Base-by-base conservation (phyloP, 768 basidiomycete genomes). In the Auricularia sp. region DNA sequence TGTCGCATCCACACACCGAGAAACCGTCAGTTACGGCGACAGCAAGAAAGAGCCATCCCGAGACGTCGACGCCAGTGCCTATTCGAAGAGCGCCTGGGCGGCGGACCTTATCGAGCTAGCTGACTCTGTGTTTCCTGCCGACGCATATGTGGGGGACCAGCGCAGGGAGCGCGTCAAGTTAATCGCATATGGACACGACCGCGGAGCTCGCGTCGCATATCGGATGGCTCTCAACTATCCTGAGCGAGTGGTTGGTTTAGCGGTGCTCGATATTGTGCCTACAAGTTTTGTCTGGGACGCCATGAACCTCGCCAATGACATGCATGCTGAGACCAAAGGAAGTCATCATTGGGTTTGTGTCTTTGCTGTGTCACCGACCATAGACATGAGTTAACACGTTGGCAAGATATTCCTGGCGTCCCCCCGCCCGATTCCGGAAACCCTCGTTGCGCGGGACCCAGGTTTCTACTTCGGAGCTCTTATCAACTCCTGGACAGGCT, bases 221-320 rank as follows among this genome's bases (percentile, higher is more conserved):
- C 58, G 66, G 3, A 58, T 69, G 45, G 69, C 69, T 4, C 62
- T 69, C 39, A 66, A 66, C 34, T 67, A 62, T 47, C 69, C 69
- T 3, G 62, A 66, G n/a, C 69, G 68, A 16, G 69, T 69, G 21
- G 47, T 58, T 21, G 69, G 69, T 13, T 14, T 64, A 7, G 69
- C 45, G 18, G 37, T 69, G 18, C 67, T 69, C 13, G 69, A 69
- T 44, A 69, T 69, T 35, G 69, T 69, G 10, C 69, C 69, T 14
- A 67, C 65, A 3, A 54, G 62, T 18, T 66, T 63, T 45, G 65
- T 66, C 13, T 69, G 69, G 69, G 67, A 61, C 24, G 58, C 34
- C 29, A 69, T 69, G 69, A 64, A 64, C 45, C 62, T 68, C 13
- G 51, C 63, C 16, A 66, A 65, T 33, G 39, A 64, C 56, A 35